Conservation (phyloP, 2,329 filamentous ascomycete species). For the Metarhizium guizhouense region DNA sequence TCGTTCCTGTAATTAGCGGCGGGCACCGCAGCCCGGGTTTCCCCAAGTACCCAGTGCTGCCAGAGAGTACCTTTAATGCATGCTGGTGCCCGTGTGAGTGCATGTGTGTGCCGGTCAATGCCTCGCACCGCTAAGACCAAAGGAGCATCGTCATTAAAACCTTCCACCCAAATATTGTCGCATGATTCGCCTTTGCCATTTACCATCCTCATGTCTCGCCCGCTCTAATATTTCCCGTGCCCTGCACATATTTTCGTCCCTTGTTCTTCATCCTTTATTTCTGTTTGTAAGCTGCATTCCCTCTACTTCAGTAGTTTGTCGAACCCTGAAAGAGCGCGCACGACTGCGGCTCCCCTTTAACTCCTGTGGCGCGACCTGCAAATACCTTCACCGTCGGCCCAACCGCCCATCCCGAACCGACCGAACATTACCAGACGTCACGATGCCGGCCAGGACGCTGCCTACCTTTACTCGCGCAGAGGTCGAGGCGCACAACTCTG, state of each 20-base stretch:
- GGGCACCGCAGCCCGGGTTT: too few relatives aligned
- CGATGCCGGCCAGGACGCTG: conserved; percentile 72
- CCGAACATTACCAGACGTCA: conserved; percentile 4
- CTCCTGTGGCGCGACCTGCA: background rate
- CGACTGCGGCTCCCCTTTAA: background rate
- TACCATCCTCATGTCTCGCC: background rate
- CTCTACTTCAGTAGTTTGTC: background rate
- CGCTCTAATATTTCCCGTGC: background rate
- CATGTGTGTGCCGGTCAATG: too few relatives aligned
- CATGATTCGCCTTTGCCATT: background rate
- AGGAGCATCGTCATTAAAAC: conserved; percentile 4
- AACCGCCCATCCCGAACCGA: background rate
- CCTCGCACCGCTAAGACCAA: background rate
- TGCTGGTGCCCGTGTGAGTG: too few relatives aligned
- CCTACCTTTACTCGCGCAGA: conserved; percentile 77
- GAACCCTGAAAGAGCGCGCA: background rate
- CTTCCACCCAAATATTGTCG: background rate
- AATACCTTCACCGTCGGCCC: background rate
- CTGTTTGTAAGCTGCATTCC: background rate
- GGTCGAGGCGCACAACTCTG: conserved; percentile 70
- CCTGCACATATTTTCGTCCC: background rate
- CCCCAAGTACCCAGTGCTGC: too few relatives aligned
- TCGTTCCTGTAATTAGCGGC: background rate
- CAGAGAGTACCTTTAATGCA: too few relatives aligned
- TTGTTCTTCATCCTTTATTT: background rate